Conservation (phyloP, 305 asterid genomes). For the Solanum hybrid region DNA sequence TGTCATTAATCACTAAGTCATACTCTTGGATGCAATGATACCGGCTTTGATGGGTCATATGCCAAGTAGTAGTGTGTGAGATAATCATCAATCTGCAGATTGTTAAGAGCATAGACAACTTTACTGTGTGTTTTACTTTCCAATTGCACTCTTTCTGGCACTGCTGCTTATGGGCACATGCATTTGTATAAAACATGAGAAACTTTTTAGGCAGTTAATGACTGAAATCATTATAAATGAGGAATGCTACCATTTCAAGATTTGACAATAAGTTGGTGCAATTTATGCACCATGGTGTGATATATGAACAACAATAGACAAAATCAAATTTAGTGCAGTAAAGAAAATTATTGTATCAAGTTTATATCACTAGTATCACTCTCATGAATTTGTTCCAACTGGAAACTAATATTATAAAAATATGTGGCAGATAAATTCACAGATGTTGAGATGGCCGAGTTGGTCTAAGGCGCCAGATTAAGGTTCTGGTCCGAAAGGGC, state of each 20-base stretch:
- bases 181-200: background rate
- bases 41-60: conserved; percentile 51
- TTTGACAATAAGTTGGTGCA: background rate
- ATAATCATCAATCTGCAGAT: conserved; percentile 64
- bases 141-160: background rate
- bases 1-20: background rate
- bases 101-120: background rate
- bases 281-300: background rate
- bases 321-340: background rate
- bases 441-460: conserved; percentile 47
- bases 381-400: too few species aligned
- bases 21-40: conserved; percentile 3
- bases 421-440: background rate
- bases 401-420: background rate
- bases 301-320: background rate
- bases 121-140: background rate
- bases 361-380: background rate
- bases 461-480: conserved; percentile 61
- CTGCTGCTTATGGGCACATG: background rate
- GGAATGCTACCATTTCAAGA: background rate
- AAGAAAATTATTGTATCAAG: background rate
- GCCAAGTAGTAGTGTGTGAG: conserved; percentile 62
- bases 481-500: conserved; percentile 99
- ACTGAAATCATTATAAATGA: background rate
- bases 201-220: background rate